Base-by-base conservation (phyloP, 768 basidiomycete species). In the Leccinum uliginosum region DNA sequence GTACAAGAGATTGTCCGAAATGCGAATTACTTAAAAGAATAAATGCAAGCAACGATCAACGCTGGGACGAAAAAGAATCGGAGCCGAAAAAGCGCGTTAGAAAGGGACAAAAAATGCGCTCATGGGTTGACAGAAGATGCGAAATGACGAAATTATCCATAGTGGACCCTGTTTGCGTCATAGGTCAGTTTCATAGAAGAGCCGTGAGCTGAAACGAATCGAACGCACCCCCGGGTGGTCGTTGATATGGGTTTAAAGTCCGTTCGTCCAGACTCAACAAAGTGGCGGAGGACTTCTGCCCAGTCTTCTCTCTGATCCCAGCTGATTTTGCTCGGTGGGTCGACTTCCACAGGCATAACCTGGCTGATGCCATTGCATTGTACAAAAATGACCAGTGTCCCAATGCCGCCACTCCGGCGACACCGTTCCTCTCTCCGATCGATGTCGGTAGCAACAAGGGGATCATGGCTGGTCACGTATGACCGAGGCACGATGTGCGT, bases 211-310 rank as follows among this genome's bases (percentile, higher is more conserved):
- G 35, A 40, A 40, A 50, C 50, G 29, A 19, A 56, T 44, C 40
- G 27, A 57, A 76, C 87, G 78, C 71, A 90, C 88, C 89, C 88
- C 73, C 83, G 73, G 6, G 83, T 55, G 10, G 87, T 87, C 19
- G 88, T 87, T 40, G 87, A 89, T 76, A 89, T 87, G n/a, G 89
- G 89, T 67, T 84, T 82, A 74, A 91, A 91, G 68, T 90, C 88
- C 17, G 83, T 83, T 48, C 87, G 81, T 27, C 87, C 89, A 19
- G 78, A 75, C 56, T 86, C 84, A 55, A 89, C 83, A 65, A 86
- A 91, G 72, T 88, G 84, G 34, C 78, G 74, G 47, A 91, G 80
- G 30, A 87, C 83, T 19, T 78, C 76, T 6, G 75, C 71, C 89
- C 89, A 92, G 70, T 92, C 89, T 11, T 84, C 84, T 54, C 89